phyloP scores from a whole-genome alignment of 768 basidiomycete genomes.

The Chalciporus piperatus region DNA sequence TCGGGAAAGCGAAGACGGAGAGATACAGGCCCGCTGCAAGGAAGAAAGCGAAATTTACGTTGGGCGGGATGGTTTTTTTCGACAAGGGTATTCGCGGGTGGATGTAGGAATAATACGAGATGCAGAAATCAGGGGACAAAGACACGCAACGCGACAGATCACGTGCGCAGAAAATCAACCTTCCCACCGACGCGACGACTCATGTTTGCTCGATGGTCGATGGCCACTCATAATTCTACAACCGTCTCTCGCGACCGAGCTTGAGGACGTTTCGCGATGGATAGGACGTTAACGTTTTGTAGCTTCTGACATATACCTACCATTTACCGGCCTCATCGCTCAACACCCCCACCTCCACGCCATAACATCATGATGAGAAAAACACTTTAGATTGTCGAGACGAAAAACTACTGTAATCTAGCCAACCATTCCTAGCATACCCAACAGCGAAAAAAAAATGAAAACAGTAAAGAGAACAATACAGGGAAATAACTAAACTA shows the following conservation, averaged over 20 bases:
- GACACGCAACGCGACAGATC: slow-evolving; percentile 18
- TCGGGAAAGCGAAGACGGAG: not conserved
- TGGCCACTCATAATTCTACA: too few relatives aligned
- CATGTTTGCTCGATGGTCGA: too few relatives aligned
- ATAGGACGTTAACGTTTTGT: too few relatives aligned
- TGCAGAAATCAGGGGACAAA: not conserved
- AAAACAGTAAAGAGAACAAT: not conserved
- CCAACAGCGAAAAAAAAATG: not conserved
- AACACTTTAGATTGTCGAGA: slow-evolving; percentile 1
- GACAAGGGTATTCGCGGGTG: not conserved
- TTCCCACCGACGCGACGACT: not conserved
- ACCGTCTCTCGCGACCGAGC: too few relatives aligned
- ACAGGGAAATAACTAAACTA: not conserved
- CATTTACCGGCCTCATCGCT: too few relatives aligned
- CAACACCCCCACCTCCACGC: too few relatives aligned
- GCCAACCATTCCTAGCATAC: not conserved
- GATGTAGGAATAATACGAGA: not conserved
- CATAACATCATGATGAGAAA: not conserved
- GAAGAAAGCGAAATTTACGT: slow-evolving; percentile 1
- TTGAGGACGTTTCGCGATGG: too few relatives aligned
- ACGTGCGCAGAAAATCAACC: slow-evolving; percentile 29
- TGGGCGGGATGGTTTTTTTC: slow-evolving; percentile 1
- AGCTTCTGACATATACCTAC: too few relatives aligned
- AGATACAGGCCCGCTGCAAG: slow-evolving; percentile 30
- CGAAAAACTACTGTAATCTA: not conserved